Evolutionary conservation across 257 asterid species (phyloP), one percentile per base, ranked within the genome.

Genomic region (Solanum bulbocastanum): DNA sequence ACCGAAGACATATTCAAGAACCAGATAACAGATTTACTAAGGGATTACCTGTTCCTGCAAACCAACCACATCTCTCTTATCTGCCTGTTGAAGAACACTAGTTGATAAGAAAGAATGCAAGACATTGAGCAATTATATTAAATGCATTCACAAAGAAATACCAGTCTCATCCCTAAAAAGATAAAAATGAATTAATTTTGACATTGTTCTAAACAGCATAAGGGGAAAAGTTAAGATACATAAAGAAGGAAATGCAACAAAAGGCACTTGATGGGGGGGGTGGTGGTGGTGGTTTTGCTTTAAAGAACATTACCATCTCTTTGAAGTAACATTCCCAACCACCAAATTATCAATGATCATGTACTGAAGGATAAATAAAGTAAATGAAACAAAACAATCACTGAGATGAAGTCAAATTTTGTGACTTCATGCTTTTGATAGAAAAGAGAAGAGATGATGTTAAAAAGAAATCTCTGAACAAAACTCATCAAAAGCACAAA

Each of bases 11-110:
- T 52, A 84, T 9, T 10, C 33, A 33, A 15, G 85, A 39, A 65
- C 36, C 75, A 37, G 39, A 89, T 56, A 72, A 27, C 52, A 78
- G 85, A 85, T 32, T 16, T 40, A 10, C 39, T 35, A 33, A 66
- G 68, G 33, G 84, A 87, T 74, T 90, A 96, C 98, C 98, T 96
- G 99, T 86, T 97, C 99, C 91, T 95, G 99, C 91, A 94, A 89
- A 76, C 98, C 99, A 79, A 96, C 94, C 81, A 95, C 89, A 87
- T 95, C 98, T 89, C 88, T 95, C 94, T 95, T 96, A 69, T 97
- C 99, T 27, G 97, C 98, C 99, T 96, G 98, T 86, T 83, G 79
- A 89, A 87, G 89, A 90, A 42, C 74, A 37, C 84, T 73, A 18
- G 30, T 58, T 60, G 37, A 92, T 60, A 87, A 90, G 85, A 84